Conservation (phyloP, 2,329 filamentous ascomycete genomes). For the Chrysoporthe cubensis region DNA sequence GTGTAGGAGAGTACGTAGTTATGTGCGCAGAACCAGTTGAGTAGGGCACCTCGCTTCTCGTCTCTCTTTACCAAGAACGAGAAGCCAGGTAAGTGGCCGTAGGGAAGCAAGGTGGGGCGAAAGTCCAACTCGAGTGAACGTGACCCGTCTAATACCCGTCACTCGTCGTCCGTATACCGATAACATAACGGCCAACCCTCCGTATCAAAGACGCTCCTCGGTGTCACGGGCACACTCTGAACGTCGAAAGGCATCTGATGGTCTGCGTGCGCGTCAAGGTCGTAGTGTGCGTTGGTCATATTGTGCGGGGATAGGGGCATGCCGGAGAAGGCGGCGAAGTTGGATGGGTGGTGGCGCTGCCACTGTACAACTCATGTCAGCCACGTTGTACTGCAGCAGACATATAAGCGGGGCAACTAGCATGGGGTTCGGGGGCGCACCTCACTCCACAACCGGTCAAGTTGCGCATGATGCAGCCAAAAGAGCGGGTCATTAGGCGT, state of each 20-base stretch:
- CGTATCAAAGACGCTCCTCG: background rate
- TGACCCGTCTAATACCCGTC: background rate
- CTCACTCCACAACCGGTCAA: background rate
- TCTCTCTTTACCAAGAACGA: too few species aligned
- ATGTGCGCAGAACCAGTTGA: background rate
- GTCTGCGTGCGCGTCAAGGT: background rate
- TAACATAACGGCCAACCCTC: background rate
- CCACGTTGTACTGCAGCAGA: background rate
- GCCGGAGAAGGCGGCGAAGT: background rate
- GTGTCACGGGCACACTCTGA: background rate
- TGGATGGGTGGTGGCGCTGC: background rate
- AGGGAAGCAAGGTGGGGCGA: too few species aligned
- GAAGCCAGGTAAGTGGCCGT: too few species aligned
- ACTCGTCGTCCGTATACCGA: background rate
- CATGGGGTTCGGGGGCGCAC: background rate
- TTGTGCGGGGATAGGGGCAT: background rate
- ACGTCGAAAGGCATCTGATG: background rate
- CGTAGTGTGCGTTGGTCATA: background rate
- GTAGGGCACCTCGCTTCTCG: background rate
- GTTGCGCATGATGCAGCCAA: background rate
- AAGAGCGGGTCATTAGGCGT: background rate
- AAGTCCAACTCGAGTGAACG: too few species aligned
- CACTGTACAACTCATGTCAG: background rate
- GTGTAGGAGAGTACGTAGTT: background rate
- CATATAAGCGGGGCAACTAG: background rate